Base-by-base conservation (phyloP, 1,284 basidiomycete species). In the Malassezia equina region DNA sequence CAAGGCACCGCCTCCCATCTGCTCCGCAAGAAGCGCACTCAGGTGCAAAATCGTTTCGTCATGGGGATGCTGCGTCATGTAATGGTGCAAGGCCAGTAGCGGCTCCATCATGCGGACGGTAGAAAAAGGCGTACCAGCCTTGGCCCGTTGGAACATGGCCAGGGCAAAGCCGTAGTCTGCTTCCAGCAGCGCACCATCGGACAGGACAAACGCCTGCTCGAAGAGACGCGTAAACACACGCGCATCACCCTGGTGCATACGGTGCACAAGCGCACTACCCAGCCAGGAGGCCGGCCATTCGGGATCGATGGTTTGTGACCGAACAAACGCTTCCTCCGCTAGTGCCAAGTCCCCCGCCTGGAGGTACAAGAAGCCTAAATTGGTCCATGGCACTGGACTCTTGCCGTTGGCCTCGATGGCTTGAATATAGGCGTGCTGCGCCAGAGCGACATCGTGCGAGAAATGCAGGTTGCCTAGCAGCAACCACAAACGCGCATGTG, bases 271-370 rank as follows among this genome's bases (percentile, higher is more conserved):
- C 5, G 85, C 90, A 72, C 93, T 90, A 0, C 91, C 94, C 13
- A 94, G 80, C 94, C 94, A 98, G n/a, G 90, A 84, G 25, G 84
- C 74, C 0, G 86, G 81, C 76, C 84, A 86, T 67, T 96, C 93
- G 2, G 94, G 89, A 77, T 96, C 90, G 19, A 91, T 79, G 11
- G 85, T 85, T 73, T 96, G 93, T 13, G 91, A 88, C 60, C 84
- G 84, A 65, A 85, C 81, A 65, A 99, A 83, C 1, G 86, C 84
- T 69, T 91, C 84, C 62, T 86, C 86, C 0, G 91, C 90, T 28
- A 98, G 78, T 55, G 89, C 86, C 0, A 80, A 67, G 73, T 98
- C 93, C 25, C 81, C 79, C 62, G 91, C 80, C 51, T 84, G 77
- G n/a, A 93, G 79, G 73, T 91, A 98, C 43, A 99, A 78, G 53